A percentile compares a stretch with the other conserved stretches of the same genome.
Conservation (phyloP, 2,329 filamentous ascomycete genomes). For the Trichophyton schoenleinii region DNA sequence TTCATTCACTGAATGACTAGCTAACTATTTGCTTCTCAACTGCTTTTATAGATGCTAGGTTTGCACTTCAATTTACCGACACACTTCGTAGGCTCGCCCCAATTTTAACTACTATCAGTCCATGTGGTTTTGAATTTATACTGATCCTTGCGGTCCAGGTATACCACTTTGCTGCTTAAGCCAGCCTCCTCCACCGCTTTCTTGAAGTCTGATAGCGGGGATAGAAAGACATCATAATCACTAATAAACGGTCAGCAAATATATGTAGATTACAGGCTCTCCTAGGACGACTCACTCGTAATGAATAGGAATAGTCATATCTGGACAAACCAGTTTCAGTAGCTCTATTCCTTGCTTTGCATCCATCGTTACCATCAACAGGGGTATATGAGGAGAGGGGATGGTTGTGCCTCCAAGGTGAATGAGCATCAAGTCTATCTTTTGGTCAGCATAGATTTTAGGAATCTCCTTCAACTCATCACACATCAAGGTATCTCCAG, state of each 20-base stretch:
- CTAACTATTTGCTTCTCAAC: neutral
- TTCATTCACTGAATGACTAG: neutral
- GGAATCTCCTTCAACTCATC: constrained; percentile 52
- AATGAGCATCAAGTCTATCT: constrained; percentile 54
- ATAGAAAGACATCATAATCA: constrained; percentile 51
- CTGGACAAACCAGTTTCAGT: constrained; percentile 47
- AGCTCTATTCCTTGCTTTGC: constrained; percentile 49
- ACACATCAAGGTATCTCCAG: constrained; percentile 52
- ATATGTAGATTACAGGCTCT: neutral
- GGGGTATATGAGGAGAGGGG: constrained; percentile 44
- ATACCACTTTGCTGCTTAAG: constrained; percentile 43
- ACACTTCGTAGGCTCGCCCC: neutral
- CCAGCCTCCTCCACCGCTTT: constrained; percentile 42
- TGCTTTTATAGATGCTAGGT: neutral
- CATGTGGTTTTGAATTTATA: constrained; percentile 38
- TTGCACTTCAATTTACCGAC: neutral
- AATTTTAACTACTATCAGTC: neutral
- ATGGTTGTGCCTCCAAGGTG: constrained; percentile 56
- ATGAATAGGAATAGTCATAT: constrained; percentile 52
- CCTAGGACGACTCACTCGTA: constrained; percentile 33
- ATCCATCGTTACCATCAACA: constrained; percentile 60
- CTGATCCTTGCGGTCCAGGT: constrained; percentile 47
- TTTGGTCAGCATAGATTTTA: constrained; percentile 39
- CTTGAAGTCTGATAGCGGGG: constrained; percentile 49
- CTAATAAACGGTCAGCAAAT: neutral